Conservation (phyloP, 164 flowering plant genomes). For the Amborella trichopoda region DNA sequence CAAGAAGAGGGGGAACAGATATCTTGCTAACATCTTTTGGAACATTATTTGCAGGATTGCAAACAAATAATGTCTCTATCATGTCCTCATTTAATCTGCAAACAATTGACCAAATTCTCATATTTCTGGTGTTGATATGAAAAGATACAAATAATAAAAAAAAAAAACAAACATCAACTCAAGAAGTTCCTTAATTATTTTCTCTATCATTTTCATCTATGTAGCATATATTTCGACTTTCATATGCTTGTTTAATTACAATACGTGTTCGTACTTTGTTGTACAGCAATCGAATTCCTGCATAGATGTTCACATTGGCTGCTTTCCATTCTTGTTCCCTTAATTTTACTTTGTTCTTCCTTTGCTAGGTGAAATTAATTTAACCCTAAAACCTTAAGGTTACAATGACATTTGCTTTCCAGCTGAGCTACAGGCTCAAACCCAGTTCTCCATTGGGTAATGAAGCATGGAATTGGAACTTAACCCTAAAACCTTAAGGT, state of each 20-base stretch:
- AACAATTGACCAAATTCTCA: constrained; percentile 4
- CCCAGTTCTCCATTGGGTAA: no score
- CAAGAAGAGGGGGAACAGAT: constrained; percentile 44
- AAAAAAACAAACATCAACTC: neutral
- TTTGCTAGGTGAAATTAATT: no score
- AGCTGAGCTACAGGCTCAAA: no score
- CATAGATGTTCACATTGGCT: no score
- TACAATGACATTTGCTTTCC: no score
- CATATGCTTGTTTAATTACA: neutral
- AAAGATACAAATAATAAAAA: neutral
- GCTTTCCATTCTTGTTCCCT: no score
- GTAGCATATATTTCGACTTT: no score
- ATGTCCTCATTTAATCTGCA: constrained; percentile 86
- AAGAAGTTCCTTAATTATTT: neutral
- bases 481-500: no score
- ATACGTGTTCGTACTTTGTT: neutral
- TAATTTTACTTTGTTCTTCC: no score
- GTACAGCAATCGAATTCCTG: neutral
- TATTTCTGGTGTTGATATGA: neutral
- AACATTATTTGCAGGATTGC: constrained; percentile 40
- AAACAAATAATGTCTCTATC: constrained; percentile 87
- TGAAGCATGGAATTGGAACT: no score
- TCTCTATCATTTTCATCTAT: no score
- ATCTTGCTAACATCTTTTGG: constrained; percentile 50
- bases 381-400: no score